Evolutionary conservation across 2,329 filamentous ascomycete genomes (phyloP), one percentile per base, ranked within the genome.

Genomic region (Fusarium praegraminearum): DNA sequence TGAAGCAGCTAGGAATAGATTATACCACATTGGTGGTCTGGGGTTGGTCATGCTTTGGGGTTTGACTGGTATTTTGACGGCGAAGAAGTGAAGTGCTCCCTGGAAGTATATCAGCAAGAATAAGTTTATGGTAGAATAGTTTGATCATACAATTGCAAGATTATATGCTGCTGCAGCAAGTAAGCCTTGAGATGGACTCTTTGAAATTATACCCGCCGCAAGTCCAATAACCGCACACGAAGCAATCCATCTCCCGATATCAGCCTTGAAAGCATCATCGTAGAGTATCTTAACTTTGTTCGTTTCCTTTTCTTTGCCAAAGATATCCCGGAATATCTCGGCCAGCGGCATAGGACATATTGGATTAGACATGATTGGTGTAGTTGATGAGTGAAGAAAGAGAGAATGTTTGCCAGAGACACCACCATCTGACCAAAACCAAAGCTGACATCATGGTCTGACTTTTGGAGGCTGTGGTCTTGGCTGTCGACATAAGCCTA

Each of bases 201-300:
- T 69, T 22, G 68, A 71, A n/a, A 71, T 62, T 46, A 71, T 52
- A 16, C 65, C 68, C 0, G 69, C 69, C 15, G 69, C 22, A 15
- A 71, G 61, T 3, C 68, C 69, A 8, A 69, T 41, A 15, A 67
- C 61, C 7, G 47, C 57, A 30, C 57, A 62, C 6, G 69, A 49
- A 30, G 55, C 41, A 50, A 71, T 53, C 53, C 68, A 69, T 40
- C 61, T 65, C 13, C 49, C 69, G 8, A 69, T 52, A 8, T 69
- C 68, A 12, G 65, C 68, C n/a, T 66, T 71, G 22, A 59, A 69
- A 24, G 65, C 50, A 26, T 69, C 45, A 18, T 66, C 30, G 26
- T 71, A 63, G 5, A 69, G 68, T n/a, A 26, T 61, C 22, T 65
- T 71, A 9, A 71, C 46, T 3, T 53, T 41, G 12, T 71, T 71